Conservation (phyloP, 768 basidiomycete genomes). For the Pulveroboletus sp. region DNA sequence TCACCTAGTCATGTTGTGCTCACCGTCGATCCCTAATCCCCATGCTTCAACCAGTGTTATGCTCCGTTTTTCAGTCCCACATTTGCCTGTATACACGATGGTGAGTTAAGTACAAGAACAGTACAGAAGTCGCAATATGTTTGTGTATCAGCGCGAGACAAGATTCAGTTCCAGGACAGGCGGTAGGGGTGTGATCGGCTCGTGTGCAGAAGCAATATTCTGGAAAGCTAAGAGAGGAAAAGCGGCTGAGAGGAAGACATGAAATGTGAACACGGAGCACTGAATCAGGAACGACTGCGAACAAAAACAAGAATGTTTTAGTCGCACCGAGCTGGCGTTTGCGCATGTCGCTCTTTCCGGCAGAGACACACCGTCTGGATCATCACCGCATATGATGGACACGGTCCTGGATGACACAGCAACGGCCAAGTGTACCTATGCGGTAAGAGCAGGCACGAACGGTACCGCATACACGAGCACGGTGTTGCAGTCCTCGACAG, state of each 20-base stretch:
- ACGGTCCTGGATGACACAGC: constrained; percentile 91
- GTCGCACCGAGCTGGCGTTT: constrained; percentile 46
- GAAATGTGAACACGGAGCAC: background rate
- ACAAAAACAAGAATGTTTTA: constrained; percentile 27
- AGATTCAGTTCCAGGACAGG: constrained; percentile 75
- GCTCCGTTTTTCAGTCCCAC: constrained; percentile 80
- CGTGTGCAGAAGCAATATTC: constrained; percentile 69
- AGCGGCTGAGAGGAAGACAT: background rate
- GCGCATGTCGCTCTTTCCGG: constrained; percentile 40
- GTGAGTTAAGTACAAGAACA: constrained; percentile 52
- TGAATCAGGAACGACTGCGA: background rate
- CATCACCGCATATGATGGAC: constrained; percentile 87
- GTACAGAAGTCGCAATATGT: constrained; percentile 72
- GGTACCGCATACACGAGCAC: constrained; percentile 71
- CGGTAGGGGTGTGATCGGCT: constrained; percentile 84
- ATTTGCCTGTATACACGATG: constrained; percentile 80
- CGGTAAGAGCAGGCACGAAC: constrained; percentile 49
- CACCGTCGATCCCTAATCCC: constrained; percentile 58
- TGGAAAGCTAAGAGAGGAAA: constrained; percentile 45
- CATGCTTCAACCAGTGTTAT: constrained; percentile 85
- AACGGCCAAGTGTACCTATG: constrained; percentile 84
- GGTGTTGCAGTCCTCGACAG: constrained; percentile 65
- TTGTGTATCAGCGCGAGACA: constrained; percentile 66
- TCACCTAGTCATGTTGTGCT: constrained; percentile 58
- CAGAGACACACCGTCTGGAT: constrained; percentile 78